Evolutionary conservation across 768 basidiomycete genomes (phyloP).

Genomic region (Coprinopsis marcescibilis): DNA sequence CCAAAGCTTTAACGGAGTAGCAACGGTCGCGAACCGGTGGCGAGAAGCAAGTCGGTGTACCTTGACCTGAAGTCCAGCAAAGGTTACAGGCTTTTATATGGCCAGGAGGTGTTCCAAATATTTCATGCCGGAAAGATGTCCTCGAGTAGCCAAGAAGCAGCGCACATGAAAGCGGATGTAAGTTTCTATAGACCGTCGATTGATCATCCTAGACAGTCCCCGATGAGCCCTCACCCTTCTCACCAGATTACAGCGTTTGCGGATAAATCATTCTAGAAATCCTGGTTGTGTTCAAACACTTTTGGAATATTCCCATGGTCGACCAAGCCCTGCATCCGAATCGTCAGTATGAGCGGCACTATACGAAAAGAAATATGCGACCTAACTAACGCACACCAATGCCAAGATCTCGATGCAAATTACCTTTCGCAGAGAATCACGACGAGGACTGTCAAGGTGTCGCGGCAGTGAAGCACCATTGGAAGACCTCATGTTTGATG

Average conservation of each 20-base stretch:
- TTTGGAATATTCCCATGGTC: too few species aligned
- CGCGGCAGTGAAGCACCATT: slow-evolving; percentile 6
- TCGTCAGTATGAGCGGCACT: too few species aligned
- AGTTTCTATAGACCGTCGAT: slow-evolving; percentile 11
- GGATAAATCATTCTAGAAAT: not conserved
- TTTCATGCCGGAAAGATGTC: not conserved
- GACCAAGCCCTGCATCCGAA: too few species aligned
- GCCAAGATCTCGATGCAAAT: not conserved
- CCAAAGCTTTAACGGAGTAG: slow-evolving; percentile 1
- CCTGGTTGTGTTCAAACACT: not conserved
- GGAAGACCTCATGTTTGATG: not conserved
- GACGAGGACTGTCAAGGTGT: slow-evolving; percentile 4
- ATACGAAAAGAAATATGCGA: too few species aligned
- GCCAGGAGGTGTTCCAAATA: not conserved
- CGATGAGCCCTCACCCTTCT: slow-evolving; percentile 4
- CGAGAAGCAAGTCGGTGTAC: slow-evolving; percentile 1
- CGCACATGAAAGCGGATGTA: slow-evolving; percentile 12
- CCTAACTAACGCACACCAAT: too few species aligned
- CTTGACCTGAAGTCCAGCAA: not conserved
- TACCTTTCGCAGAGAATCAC: slow-evolving; percentile 8
- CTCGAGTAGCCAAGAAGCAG: slow-evolving; percentile 11
- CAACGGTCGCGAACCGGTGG: slow-evolving; percentile 6
- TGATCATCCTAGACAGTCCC: slow-evolving; percentile 11
- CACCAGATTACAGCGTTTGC: slow-evolving; percentile 4
- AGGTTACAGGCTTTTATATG: slow-evolving; percentile 2